phyloP scores from a whole-genome alignment of 2,329 filamentous ascomycete species.

The Fusarium beomiforme region DNA sequence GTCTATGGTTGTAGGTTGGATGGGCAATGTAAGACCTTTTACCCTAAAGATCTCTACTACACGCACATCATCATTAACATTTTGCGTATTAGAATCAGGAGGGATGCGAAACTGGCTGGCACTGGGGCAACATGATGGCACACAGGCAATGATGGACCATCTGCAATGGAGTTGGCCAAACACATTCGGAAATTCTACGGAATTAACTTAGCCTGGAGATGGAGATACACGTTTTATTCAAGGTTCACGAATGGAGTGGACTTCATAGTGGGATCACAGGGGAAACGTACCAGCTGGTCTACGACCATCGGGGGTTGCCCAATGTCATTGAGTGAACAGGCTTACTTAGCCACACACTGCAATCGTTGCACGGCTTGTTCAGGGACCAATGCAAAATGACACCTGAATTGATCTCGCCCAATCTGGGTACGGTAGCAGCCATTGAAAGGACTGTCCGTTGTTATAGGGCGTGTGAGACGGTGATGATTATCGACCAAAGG shows the following conservation, averaged over 20 bases:
- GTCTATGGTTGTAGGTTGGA: background rate
- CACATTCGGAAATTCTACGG: background rate
- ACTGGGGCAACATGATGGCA: background rate
- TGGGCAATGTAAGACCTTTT: background rate
- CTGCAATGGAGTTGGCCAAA: background rate
- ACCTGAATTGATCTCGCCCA: conserved; percentile 6
- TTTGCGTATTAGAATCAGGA: background rate
- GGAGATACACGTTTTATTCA: background rate
- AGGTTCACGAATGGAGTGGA: conserved; percentile 1
- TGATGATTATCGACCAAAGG: conserved; percentile 19
- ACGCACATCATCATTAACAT: background rate
- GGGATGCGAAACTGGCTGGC: background rate
- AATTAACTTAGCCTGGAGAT: conserved; percentile 12
- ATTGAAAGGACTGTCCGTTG: background rate
- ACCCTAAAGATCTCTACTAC: background rate
- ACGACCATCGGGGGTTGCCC: background rate
- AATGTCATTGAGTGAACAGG: background rate
- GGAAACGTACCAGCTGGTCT: background rate
- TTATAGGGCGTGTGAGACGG: background rate
- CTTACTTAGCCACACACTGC: background rate
- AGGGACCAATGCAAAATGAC: background rate
- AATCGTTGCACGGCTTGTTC: background rate
- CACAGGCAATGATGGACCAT: conserved; percentile 11
- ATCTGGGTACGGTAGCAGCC: background rate
- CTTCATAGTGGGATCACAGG: background rate